Evolutionary conservation across 2,329 filamentous ascomycete species (phyloP).

Genomic region (Fusarium nygamai): DNA sequence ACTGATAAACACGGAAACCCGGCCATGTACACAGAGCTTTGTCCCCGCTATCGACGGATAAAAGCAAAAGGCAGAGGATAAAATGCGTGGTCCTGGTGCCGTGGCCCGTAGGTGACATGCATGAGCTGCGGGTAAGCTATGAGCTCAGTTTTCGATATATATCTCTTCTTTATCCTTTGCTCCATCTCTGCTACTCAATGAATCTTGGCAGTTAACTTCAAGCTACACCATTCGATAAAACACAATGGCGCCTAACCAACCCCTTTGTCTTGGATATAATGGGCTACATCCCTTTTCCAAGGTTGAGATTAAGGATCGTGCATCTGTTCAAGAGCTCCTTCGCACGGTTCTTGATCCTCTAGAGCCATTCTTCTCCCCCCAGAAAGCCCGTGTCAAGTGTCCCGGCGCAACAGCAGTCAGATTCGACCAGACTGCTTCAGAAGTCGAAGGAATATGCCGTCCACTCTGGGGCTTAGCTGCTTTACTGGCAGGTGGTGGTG

Average conservation of each 20-base stretch:
- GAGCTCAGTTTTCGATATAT: slow-evolving; percentile 1
- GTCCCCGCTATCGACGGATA: slow-evolving; percentile 19
- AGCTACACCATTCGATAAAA: background rate
- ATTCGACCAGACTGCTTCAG: slow-evolving; percentile 80
- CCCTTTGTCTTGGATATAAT: slow-evolving; percentile 59
- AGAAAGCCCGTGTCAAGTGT: slow-evolving; percentile 71
- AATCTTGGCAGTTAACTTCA: background rate
- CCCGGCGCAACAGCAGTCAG: slow-evolving; percentile 77
- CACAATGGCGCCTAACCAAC: slow-evolving; percentile 34
- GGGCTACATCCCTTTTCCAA: slow-evolving; percentile 65
- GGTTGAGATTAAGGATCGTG: slow-evolving; percentile 60
- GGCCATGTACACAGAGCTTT: slow-evolving; percentile 7
- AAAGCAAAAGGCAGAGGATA: background rate
- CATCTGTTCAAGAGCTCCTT: slow-evolving; percentile 69
- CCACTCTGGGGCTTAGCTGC: slow-evolving; percentile 80
- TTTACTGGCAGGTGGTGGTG: slow-evolving; percentile 73
- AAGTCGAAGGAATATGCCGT: slow-evolving; percentile 79
- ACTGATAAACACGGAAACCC: slow-evolving; percentile 21
- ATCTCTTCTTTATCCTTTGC: background rate
- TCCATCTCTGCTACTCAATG: background rate
- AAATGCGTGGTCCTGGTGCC: slow-evolving; percentile 21
- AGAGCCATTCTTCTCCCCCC: slow-evolving; percentile 75
- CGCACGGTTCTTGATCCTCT: slow-evolving; percentile 75
- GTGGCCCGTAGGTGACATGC: background rate
- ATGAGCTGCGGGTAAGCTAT: slow-evolving; percentile 1